Percentiles rank a stretch among this genome's conserved stretches.
phyloP scores from a whole-genome alignment of 2,329 filamentous ascomycete species.

The Hirsutella minnesotensis region DNA sequence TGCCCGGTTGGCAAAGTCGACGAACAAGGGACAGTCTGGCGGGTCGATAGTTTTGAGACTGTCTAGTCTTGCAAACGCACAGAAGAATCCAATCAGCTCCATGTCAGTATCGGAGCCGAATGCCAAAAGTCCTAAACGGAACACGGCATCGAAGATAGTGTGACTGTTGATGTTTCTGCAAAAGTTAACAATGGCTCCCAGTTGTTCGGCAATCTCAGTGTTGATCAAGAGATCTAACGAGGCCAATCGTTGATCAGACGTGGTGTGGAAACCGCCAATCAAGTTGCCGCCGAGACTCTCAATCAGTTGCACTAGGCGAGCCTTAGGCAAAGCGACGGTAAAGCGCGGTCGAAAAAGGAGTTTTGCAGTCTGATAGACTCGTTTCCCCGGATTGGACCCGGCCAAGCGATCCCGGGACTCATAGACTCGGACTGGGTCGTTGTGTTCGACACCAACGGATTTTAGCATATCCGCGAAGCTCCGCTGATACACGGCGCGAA shows the following conservation, averaged over 20 bases:
- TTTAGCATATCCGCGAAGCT: background rate
- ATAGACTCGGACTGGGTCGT: background rate
- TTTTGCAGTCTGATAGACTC: background rate
- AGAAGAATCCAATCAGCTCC: constrained; percentile 4
- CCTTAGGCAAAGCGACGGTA: background rate
- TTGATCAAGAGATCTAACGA: constrained; percentile 4
- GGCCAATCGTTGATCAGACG: background rate
- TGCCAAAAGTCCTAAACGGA: constrained; percentile 6
- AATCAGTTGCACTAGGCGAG: background rate
- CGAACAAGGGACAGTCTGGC: constrained; percentile 2
- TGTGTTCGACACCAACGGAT: background rate
- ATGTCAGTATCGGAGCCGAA: constrained; percentile 4
- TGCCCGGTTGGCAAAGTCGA: constrained; percentile 5
- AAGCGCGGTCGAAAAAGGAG: background rate
- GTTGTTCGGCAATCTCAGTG: background rate
- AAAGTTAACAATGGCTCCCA: constrained; percentile 2
- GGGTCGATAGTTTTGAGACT: constrained; percentile 1
- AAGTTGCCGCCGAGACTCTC: background rate
- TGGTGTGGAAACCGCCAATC: background rate
- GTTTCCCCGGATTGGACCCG: background rate
- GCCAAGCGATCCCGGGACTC: background rate
- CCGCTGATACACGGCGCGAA: background rate
- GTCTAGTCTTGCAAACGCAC: constrained; percentile 1
- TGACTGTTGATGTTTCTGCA: background rate
- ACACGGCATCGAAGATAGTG: background rate